Evolutionary conservation across 164 flowering plant genomes (phyloP).

Genomic region (Paratinospora sagittata): DNA sequence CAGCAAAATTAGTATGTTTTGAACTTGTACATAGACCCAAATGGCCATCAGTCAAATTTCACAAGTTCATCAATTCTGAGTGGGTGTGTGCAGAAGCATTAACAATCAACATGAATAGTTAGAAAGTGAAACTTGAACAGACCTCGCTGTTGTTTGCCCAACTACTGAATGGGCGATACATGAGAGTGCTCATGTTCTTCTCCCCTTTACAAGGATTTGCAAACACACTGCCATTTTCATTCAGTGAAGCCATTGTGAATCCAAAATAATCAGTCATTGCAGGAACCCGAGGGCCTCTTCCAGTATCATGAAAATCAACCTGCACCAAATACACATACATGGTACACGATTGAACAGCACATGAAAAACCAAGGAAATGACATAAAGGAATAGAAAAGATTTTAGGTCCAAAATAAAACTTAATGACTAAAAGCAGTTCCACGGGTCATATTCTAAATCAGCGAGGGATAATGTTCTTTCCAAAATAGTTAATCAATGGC

Average conservation of each 20-base stretch:
- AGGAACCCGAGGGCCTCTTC: constrained; percentile 89
- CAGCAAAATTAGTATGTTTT: no score
- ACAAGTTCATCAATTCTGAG: neutral
- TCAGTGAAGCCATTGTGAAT: constrained; percentile 89
- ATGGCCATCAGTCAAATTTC: no score
- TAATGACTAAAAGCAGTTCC: neutral
- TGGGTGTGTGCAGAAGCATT: neutral
- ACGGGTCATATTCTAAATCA: neutral
- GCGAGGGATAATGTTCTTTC: neutral
- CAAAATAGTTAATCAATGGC: neutral
- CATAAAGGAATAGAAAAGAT: neutral
- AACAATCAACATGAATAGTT: constrained; percentile 1
- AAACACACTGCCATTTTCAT: constrained; percentile 90
- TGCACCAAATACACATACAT: constrained; percentile 24
- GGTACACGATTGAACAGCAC: neutral
- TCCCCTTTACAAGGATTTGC: constrained; percentile 91
- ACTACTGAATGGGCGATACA: constrained; percentile 95
- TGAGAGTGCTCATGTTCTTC: constrained; percentile 84
- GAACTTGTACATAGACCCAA: no score
- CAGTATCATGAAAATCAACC: constrained; percentile 97
- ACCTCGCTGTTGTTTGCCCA: constrained; percentile 99
- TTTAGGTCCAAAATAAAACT: neutral
- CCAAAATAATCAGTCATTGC: constrained; percentile 97
- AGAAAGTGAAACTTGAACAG: constrained; percentile 11
- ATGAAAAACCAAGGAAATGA: neutral